phyloP scores from a whole-genome alignment of 1,284 basidiomycete genomes.

The Papiliotrema nemorosa region DNA sequence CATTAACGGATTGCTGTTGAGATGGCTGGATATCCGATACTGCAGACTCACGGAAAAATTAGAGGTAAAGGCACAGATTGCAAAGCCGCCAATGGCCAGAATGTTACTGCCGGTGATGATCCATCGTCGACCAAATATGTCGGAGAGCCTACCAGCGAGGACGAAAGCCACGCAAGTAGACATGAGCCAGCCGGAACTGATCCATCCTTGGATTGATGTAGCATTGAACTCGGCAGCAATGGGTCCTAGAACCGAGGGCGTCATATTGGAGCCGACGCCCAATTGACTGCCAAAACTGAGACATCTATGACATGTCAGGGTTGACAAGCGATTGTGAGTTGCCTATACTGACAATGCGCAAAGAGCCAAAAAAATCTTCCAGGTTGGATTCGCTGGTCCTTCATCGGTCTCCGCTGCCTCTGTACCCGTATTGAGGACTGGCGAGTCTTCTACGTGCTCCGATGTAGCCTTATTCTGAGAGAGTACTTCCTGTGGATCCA shows the following conservation, averaged over 20 bases:
- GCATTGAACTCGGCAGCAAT: constrained; percentile 6
- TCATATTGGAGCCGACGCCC: constrained; percentile 1
- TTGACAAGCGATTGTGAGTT: no score
- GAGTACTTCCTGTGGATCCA: no score
- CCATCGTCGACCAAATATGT: constrained; percentile 1
- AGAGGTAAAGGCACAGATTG: constrained; percentile 4
- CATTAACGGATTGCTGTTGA: no score
- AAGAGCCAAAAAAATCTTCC: no score
- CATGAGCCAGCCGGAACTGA: constrained; percentile 4
- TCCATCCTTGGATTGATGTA: constrained; percentile 6
- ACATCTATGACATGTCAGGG: no score
- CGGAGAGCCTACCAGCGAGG: constrained; percentile 1
- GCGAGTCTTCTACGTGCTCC: no score
- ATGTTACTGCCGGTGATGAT: constrained; percentile 4
- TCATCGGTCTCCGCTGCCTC: no score
- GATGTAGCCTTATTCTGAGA: no score
- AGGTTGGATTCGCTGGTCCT: no score
- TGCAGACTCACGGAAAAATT: constrained; percentile 2
- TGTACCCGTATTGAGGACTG: no score
- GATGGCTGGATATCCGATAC: no score
- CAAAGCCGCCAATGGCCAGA: constrained; percentile 4
- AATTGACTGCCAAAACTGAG: constrained; percentile 5
- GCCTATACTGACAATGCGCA: no score
- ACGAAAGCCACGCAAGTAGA: constrained; percentile 7
- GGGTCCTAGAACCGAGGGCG: neutral